Percentiles rank a stretch among this genome's conserved stretches.
Conservation (phyloP, 1,139 yeast species). For the Geotrichum phurueaensis region DNA sequence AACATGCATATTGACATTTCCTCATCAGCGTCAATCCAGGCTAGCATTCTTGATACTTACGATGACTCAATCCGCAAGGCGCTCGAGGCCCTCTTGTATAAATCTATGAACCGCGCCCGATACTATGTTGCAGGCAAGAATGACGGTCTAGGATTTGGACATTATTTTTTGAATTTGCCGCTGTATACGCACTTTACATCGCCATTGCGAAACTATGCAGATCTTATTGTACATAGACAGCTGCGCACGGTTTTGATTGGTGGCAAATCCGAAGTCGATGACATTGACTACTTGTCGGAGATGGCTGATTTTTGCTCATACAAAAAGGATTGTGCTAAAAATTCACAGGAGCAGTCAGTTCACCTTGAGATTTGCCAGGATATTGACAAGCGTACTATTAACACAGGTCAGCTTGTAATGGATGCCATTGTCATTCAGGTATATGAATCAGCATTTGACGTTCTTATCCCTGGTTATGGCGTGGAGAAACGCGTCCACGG, state of each 20-base stretch:
- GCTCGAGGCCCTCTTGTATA: slow-evolving; percentile 70
- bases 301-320: slow-evolving; percentile 88
- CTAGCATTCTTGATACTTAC: slow-evolving; percentile 58
- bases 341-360: slow-evolving; percentile 90
- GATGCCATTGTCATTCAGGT: slow-evolving; percentile 87
- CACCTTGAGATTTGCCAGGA: slow-evolving; percentile 80
- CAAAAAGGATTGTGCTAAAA: slow-evolving; percentile 86
- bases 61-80: slow-evolving; percentile 64
- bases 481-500: slow-evolving; percentile 97
- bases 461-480: slow-evolving; percentile 88
- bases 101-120: slow-evolving; percentile 77
- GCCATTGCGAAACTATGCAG: slow-evolving; percentile 88
- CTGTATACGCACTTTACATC: slow-evolving; percentile 86
- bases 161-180: slow-evolving; percentile 75
- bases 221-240: slow-evolving; percentile 86
- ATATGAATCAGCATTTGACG: slow-evolving; percentile 93
- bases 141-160: slow-evolving; percentile 66
- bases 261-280: slow-evolving; percentile 42
- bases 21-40: slow-evolving; percentile 63
- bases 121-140: slow-evolving; percentile 84
- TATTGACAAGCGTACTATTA: slow-evolving; percentile 67
- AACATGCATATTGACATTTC: slow-evolving; percentile 61
- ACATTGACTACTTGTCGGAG: slow-evolving; percentile 67
- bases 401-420: slow-evolving; percentile 65
- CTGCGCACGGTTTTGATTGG: slow-evolving; percentile 58